Evolutionary conservation across 768 basidiomycete genomes (phyloP), one percentile per base, ranked within the genome.

Genomic region (Nidularia pulvinata): DNA sequence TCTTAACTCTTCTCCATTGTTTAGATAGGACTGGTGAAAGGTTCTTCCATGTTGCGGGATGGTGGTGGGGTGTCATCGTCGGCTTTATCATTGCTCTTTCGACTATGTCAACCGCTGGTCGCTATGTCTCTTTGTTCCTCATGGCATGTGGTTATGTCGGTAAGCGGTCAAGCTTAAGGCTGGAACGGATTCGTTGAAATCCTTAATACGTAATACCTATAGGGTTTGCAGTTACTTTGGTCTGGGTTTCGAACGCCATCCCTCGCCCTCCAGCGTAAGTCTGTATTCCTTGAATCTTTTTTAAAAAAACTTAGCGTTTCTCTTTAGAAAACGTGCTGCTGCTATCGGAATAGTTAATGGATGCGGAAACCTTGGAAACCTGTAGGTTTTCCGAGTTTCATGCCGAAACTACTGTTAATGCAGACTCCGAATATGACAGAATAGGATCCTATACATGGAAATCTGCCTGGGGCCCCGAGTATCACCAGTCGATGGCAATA

Each of bases 341-440:
- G 83, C 82, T 1, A 85, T 87, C 32, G 85, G 78, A 1, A 73
- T 88, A 45, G 83, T 85, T 3, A 86, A 85, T 54, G 85, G 85
- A 1, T 50, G 65, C 16, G 83, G 79, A 22, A 84, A 82, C 55
- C 60, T 85, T 3, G 84, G 84, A 7, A 80, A 77, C 56, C 50
- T 87, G 85, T 86, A 61, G n/a, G 80, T 70, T 42, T 42, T 42
- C 39, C 16, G 39, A 13, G 13, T 4, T 19, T 42, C 39, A 42
- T 5, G 11, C 25, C 25, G 25, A 30, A 30, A 30, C 25, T 30
- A 30, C 2, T 30, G 25, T 30, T 2, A 30, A 30, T 30, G 25
- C 25, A 30, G 25, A 30, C 25, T 30, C 25, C 25, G 3, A 30
- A 1, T 4, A 30, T 19, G 7, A 10, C 22, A 86, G 85, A 3